phyloP scores from a whole-genome alignment of 2,329 filamentous ascomycete genomes.

The Ophiostoma angusticollis region DNA sequence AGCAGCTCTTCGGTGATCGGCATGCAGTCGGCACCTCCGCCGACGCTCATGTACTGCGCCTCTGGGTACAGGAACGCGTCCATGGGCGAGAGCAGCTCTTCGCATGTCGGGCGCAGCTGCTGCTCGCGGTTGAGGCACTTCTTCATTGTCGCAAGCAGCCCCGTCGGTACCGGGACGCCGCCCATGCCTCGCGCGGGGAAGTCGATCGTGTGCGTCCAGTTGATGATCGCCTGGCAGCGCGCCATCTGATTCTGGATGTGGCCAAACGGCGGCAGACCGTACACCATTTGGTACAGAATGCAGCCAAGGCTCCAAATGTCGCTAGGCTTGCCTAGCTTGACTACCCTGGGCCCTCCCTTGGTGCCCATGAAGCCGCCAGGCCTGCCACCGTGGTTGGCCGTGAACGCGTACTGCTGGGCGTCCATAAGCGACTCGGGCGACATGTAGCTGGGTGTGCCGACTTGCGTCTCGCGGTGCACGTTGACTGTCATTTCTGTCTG shows the following conservation, averaged over 20 bases:
- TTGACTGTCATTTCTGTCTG: constrained; percentile 93
- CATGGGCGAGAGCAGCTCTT: constrained; percentile 43
- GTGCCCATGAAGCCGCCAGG: constrained; percentile 15
- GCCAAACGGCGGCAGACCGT: constrained; percentile 88
- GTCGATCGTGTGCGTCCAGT: constrained; percentile 60
- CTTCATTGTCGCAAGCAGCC: constrained; percentile 47
- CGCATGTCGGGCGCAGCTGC: constrained; percentile 49
- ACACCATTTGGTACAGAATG: constrained; percentile 96
- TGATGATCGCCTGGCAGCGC: constrained; percentile 75
- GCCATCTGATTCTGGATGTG: constrained; percentile 82
- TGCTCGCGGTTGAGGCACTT: constrained; percentile 51
- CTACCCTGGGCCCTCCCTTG: constrained; percentile 54
- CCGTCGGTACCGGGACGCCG: constrained; percentile 44
- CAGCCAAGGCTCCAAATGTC: constrained; percentile 96
- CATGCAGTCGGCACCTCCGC: constrained; percentile 29
- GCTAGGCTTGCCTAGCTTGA: constrained; percentile 91
- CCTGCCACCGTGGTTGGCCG: constrained; percentile 27
- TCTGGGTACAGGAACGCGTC: constrained; percentile 54
- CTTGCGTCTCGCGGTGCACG: constrained; percentile 87
- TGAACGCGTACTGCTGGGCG: constrained; percentile 44
- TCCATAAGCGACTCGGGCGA: constrained; percentile 89
- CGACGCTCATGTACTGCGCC: constrained; percentile 20
- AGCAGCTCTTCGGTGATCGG: constrained; percentile 52
- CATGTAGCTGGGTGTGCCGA: constrained; percentile 98
- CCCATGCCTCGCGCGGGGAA: constrained; percentile 60